Evolutionary conservation across 2,329 filamentous ascomycete species (phyloP), one percentile per base, ranked within the genome.

Genomic region (Aureobasidium sp.): DNA sequence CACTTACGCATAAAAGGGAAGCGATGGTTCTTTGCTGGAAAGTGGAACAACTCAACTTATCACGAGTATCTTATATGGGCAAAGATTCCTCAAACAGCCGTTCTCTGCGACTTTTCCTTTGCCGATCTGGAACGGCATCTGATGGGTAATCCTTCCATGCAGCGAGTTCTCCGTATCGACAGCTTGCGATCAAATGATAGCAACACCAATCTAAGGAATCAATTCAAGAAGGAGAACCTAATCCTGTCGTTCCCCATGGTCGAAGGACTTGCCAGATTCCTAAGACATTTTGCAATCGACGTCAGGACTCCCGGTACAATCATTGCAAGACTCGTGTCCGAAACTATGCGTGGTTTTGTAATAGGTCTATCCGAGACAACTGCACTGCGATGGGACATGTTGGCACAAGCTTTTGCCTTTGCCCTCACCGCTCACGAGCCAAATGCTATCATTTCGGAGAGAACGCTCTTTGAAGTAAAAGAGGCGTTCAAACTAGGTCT

Each of bases 61-160:
- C 48, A 55, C 17, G 60, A 62, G 20, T 62, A 48, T 10, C 10
- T 26, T 1, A 12, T 62, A 3, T 62, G 60, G 60, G 60, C 50
- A 9, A 47, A 26, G 1, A 15, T 62, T 12, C 41, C 39, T 0
- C 48, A 23, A 2, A 32, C 27, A 9, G 39, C 34, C 2, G 46
- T 62, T 8, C 3, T 62, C 1, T 5, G 9, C n/a, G 60, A 62
- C 42, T 55, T 62, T 32, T 5, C 60, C n/a, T 34, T 62, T 5
- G 17, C 20, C 20, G 60, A 62, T 2, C 26, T 62, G 0, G 39
- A 56, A n/a, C n/a, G 34, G 15, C 42, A 48, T 13, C n/a, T 56
- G 1, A 1, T 17, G 1, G 20, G 42, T 0, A 39, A 39, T 17
- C 60, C 60, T 0, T 8, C 8, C 1, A 39, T 62, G n/a, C 15